Conservation (phyloP, 495 filamentous ascomycete species). For the Penicillium steckii region DNA sequence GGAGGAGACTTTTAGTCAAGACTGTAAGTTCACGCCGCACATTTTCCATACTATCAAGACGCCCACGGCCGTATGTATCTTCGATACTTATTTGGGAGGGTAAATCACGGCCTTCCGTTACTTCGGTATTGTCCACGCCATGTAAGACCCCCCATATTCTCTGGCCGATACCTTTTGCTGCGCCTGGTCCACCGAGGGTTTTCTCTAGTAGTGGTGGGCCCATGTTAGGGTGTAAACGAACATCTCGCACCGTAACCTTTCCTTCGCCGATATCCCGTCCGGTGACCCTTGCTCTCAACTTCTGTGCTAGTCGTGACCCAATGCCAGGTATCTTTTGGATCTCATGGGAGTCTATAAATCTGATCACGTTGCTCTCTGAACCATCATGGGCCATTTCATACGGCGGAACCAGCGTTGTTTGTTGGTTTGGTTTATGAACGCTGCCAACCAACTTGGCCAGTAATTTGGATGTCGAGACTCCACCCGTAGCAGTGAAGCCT, state of each 20-base stretch:
- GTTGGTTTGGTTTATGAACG: slow-evolving; percentile 79
- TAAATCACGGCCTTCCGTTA: slow-evolving; percentile 66
- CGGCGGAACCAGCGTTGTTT: slow-evolving; percentile 76
- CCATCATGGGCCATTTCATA: slow-evolving; percentile 31
- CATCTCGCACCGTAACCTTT: slow-evolving; percentile 61
- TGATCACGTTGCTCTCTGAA: slow-evolving; percentile 49
- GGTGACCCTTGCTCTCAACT: slow-evolving; percentile 62
- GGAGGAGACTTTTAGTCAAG: slow-evolving; percentile 68
- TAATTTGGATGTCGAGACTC: slow-evolving; percentile 81
- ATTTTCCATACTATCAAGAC: slow-evolving; percentile 58
- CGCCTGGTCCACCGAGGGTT: slow-evolving; percentile 66
- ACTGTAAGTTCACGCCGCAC: slow-evolving; percentile 62
- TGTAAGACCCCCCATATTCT: slow-evolving; percentile 82
- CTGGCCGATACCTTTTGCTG: slow-evolving; percentile 63
- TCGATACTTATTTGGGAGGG: slow-evolving; percentile 94
- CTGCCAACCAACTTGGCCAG: slow-evolving; percentile 83
- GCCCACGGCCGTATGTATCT: slow-evolving; percentile 73
- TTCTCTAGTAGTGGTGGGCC: slow-evolving; percentile 58
- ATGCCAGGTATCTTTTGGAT: slow-evolving; percentile 86
- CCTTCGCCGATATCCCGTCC: slow-evolving; percentile 46
- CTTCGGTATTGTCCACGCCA: slow-evolving; percentile 58
- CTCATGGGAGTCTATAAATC: slow-evolving; percentile 73
- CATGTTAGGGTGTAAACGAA: slow-evolving; percentile 61
- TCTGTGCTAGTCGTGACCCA: slow-evolving; percentile 72
- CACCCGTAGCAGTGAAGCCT: slow-evolving; percentile 84